Base-by-base conservation (phyloP, 1,284 basidiomycete genomes). In the Ceratorhiza oryzae-sativae region DNA sequence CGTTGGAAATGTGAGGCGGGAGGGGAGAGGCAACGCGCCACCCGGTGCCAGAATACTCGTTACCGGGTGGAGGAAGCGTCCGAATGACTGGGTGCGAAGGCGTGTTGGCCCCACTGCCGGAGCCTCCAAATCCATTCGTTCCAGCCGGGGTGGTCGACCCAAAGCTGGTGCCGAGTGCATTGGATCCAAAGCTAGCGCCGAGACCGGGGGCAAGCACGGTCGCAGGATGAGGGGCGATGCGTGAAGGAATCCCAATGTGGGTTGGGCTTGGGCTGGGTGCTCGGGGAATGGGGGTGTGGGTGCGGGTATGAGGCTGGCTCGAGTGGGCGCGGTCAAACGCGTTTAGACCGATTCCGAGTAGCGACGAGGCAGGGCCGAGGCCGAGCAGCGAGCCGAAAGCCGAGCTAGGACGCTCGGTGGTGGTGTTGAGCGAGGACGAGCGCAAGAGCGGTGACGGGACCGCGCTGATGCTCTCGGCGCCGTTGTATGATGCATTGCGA, bases 241-340 rank as follows among this genome's bases (percentile, higher is more conserved):
- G 67, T 2, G 42, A 46, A 6, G 67, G 56, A n/a, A 71, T 71
- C 1, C 67, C 67, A 39, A 71, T 71, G 30, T 71, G 67, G 3
- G 67, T 71, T 15, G 67, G 67, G 32, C 67, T 71, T 1, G 67
- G 67, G 20, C 67, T 71, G 8, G 67, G 67, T n/a, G 67, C 67
- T 18, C 67, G 67, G 5, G 67, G 67, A 27, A 60, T 71, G 12
- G 67, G 67, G 5, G 67, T 71, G 39, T 60, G 67, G 25, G 56
- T 49, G 20, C 67, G 67, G 1, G 67, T 71, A 23, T 58, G 67
- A 8, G 67, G 67, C 20, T 70, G 67, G 30, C 53, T 58, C 20
- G 67, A 34, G 53, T 70, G 55, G 1, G 67, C 67, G 18, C 67
- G 67, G 23, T 70, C 67, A 20, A 61, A 61, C 20, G 59, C 59